Base-by-base conservation (phyloP, 2,329 filamentous ascomycete species). In the Aaosphaeria arxii region DNA sequence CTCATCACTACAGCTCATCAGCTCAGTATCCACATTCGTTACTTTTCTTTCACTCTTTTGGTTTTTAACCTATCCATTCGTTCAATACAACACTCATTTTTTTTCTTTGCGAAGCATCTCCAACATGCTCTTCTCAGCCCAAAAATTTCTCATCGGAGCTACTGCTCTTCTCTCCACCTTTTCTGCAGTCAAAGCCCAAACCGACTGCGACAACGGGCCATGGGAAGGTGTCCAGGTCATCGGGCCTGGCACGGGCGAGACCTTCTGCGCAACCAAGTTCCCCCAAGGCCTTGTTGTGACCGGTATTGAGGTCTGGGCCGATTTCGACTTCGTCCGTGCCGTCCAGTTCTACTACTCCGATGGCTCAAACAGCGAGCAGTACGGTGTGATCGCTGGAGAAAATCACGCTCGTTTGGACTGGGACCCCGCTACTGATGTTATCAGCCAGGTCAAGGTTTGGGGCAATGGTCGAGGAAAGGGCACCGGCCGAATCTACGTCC, bases 271-370 rank as follows among this genome's bases (percentile, higher is more conserved):
- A n/a, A 59, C 54, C 40, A 55, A 55, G 33, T 57, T 42, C 31
- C 41, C 49, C 13, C 13, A 42, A 5, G 56, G 56, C 33, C 41
- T 54, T 30, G 49, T 55, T 43, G 43, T 59, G 11, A 52, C 46
- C 4, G 56, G 50, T 40, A 44, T 52, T 17, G 48, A 57, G 43
- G 54, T 53, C 30, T 54, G 52, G 53, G 48, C 46, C 30, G 41
- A 47, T 40, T 7, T 31, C 6, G 46, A 52, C 29, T 30, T 29
- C 13, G 52, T 59, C 40, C 41, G 47, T 5, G 54, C 47, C 17
- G 30, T 57, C 29, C 56, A 57, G 40, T 50, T 59, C 46, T 52
- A 50, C 49, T 59, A 54, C 43, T 55, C 52, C 7, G 54, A 59
- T 35, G 56, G 54, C 41, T 46, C 50, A n/a, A 52, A 52, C 42